Percentiles rank a stretch among this genome's conserved stretches.
Conservation (phyloP, 306 rosid species). For the Medicago arabica region DNA sequence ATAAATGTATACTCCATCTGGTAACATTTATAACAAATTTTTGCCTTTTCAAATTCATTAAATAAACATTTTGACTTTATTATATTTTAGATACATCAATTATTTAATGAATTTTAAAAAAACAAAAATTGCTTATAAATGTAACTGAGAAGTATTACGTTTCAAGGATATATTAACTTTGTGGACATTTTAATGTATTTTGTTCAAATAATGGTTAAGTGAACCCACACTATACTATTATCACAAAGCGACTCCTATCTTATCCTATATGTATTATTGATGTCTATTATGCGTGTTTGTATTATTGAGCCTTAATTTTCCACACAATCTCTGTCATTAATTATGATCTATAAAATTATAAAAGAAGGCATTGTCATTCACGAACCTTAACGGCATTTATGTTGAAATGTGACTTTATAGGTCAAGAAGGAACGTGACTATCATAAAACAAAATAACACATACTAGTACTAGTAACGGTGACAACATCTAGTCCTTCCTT, state of each 20-base stretch:
- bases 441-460: constrained; percentile 20
- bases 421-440: constrained; percentile 28
- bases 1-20: no score
- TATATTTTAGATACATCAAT: no score
- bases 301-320: not conserved
- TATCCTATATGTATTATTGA: not conserved
- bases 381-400: constrained; percentile 29
- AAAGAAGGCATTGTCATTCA: not conserved
- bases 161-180: no score
- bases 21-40: no score
- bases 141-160: no score
- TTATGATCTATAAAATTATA: not conserved
- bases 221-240: not conserved
- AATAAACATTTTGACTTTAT: no score
- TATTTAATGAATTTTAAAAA: no score
- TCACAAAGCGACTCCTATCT: not conserved
- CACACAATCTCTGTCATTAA: not conserved
- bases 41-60: no score
- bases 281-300: not conserved
- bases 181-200: not conserved
- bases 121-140: no score
- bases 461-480: constrained; percentile 4
- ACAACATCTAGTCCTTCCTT: not conserved
- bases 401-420: constrained; percentile 28
- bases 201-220: not conserved